Evolutionary conservation across 2,329 filamentous ascomycete genomes (phyloP).

Genomic region (Ophiocordyceps unilateralis): DNA sequence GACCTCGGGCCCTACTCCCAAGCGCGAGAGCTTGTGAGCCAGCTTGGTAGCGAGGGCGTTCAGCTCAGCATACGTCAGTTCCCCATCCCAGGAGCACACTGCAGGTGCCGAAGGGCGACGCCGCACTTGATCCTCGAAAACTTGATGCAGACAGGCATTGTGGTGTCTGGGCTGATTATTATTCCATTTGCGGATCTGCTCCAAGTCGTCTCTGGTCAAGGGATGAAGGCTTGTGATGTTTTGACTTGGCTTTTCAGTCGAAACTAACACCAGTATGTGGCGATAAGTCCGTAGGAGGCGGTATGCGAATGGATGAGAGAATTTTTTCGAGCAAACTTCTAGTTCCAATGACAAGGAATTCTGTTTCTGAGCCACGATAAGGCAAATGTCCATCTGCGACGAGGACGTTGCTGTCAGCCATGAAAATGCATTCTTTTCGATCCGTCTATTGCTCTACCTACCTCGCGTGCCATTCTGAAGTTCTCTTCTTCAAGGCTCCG

Average conservation of each 20-base stretch:
- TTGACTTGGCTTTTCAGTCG: not conserved
- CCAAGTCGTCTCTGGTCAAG: not conserved
- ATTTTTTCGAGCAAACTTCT: not conserved
- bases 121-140: not conserved
- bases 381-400: not conserved
- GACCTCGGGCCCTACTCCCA: not conserved
- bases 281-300: not conserved
- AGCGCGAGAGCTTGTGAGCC: not conserved
- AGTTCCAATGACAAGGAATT: not conserved
- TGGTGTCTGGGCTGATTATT: not conserved
- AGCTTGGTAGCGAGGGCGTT: not conserved
- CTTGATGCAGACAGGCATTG: not conserved
- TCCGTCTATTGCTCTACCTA: not conserved
- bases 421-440: not conserved
- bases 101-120: not conserved
- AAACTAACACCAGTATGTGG: not conserved
- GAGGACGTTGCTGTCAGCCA: not conserved
- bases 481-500: not conserved
- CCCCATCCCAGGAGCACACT: constrained; percentile 4
- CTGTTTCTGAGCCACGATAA: not conserved
- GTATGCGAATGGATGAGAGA: not conserved
- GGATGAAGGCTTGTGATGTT: not conserved
- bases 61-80: constrained; percentile 1
- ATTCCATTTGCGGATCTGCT: not conserved
- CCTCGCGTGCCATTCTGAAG: not conserved